Evolutionary conservation across 495 filamentous ascomycete genomes (phyloP).

Genomic region (Penicillium paradoxum): DNA sequence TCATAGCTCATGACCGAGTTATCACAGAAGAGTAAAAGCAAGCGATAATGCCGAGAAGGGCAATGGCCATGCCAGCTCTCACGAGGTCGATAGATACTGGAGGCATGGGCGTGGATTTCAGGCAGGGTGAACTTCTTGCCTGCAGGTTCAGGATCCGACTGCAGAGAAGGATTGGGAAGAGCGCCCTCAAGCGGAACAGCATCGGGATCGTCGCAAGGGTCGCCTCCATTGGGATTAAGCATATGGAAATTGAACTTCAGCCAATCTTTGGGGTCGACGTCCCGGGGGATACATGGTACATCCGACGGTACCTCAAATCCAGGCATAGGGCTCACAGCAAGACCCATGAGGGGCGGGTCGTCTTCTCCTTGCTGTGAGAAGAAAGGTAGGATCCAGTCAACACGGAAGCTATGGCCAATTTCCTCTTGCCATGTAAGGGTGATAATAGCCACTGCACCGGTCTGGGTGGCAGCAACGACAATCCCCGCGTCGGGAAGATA

Average conservation of each 20-base stretch:
- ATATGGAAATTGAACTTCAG: slow-evolving; percentile 33
- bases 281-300: slow-evolving; percentile 32
- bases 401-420: slow-evolving; percentile 41
- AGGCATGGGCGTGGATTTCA: slow-evolving; percentile 39
- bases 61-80: slow-evolving; percentile 40
- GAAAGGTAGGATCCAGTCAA: slow-evolving; percentile 56
- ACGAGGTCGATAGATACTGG: slow-evolving; percentile 31
- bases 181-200: neutral
- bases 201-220: neutral
- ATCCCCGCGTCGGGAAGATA: slow-evolving; percentile 76
- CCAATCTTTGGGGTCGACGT: slow-evolving; percentile 20
- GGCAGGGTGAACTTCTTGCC: slow-evolving; percentile 23
- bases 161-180: neutral
- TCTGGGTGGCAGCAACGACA: slow-evolving; percentile 65
- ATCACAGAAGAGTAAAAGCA: slow-evolving; percentile 73
- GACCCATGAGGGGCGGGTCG: slow-evolving; percentile 46
- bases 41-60: slow-evolving; percentile 52
- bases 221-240: slow-evolving; percentile 18
- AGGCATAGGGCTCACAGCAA: slow-evolving; percentile 58
- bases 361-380: slow-evolving; percentile 39
- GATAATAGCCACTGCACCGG: slow-evolving; percentile 70
- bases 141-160: neutral
- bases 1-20: slow-evolving; percentile 80
- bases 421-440: slow-evolving; percentile 54
- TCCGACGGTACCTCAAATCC: slow-evolving; percentile 46